Evolutionary conservation across 208 protist genomes (phyloP).

Genomic region (Leishmania gerbilli): DNA sequence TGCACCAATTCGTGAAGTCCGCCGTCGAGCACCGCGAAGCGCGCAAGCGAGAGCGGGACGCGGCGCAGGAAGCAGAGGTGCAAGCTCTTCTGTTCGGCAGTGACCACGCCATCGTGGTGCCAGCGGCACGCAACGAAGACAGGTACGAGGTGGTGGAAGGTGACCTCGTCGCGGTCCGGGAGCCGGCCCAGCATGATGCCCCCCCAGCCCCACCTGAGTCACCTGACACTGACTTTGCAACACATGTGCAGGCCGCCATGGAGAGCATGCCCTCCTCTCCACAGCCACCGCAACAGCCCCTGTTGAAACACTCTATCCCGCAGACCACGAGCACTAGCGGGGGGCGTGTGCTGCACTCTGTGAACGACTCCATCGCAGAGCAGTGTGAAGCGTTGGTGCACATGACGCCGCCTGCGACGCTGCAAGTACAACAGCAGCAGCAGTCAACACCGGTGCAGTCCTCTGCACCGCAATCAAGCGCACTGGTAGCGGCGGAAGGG

Average conservation of each 20-base stretch:
- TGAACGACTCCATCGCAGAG: constrained; percentile 13
- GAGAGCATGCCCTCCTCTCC: constrained; percentile 5
- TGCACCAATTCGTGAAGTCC: constrained; percentile 34
- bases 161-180: not conserved
- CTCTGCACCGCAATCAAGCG: not conserved
- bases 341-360: not conserved
- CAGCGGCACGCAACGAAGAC: not conserved
- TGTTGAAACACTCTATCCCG: constrained; percentile 20
- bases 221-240: constrained; percentile 9
- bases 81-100: constrained; percentile 36
- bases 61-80: constrained; percentile 24
- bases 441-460: not conserved
- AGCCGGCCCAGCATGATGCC: not conserved
- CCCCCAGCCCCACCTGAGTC: not conserved
- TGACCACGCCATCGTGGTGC: not conserved
- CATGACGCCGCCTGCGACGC: not conserved
- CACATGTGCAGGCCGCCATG: constrained; percentile 34
- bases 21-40: constrained; percentile 16
- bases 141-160: not conserved
- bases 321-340: not conserved
- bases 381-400: constrained; percentile 13
- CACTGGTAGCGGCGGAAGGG: not conserved
- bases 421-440: not conserved
- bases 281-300: not conserved
- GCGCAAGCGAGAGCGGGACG: constrained; percentile 21